Base-by-base conservation (phyloP, 441 rosid genomes). In the Euphorbia schlechtendalii region DNA sequence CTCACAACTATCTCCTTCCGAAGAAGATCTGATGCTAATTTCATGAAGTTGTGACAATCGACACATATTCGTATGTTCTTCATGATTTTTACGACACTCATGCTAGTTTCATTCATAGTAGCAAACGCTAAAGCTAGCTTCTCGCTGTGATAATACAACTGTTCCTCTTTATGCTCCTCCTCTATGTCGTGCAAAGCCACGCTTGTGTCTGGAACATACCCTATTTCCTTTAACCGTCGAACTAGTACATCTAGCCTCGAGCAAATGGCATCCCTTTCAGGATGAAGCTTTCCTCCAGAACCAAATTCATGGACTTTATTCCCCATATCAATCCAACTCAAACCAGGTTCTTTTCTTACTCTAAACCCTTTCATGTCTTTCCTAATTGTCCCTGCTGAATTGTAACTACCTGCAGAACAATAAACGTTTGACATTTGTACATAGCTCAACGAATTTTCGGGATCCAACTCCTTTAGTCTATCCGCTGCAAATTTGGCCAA, bases 1-100 rank as follows among this genome's bases (percentile, higher is more conserved):
- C 90, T 81, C 28, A 84, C 84, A 58, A 87, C 72, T 63, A 89
- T 85, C 77, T 85, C 88, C 72, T 73, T 89, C 3, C 76, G 63
- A 49, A 86, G 83, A 71, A 82, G 71, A 68, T 69, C 69, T 43
- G 95, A 75, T 0, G 82, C 86, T 36, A 85, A 56, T 69, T 86
- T 88, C 92, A 88, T 86, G 78, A 88, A 88, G 80, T 74, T 80
- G 62, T 88, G 96, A 73, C 90, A 88, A 71, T 88, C 90, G 8
- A 86, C 81, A 66, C 90, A 86, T 13, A 83, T 88, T 32, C 90
- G 77, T 22, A 84, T 84, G 72, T 86, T 86, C 82, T 88, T 88
- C 80, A 78, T 68, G 56, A 85, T 84, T 70, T 77, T 81, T 52
- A 84, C 79, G 13, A 66, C 65, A 54, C 73, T 69, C 4, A 64